phyloP scores from a whole-genome alignment of 1,284 basidiomycete genomes.

The Neolentinus lepideus region DNA sequence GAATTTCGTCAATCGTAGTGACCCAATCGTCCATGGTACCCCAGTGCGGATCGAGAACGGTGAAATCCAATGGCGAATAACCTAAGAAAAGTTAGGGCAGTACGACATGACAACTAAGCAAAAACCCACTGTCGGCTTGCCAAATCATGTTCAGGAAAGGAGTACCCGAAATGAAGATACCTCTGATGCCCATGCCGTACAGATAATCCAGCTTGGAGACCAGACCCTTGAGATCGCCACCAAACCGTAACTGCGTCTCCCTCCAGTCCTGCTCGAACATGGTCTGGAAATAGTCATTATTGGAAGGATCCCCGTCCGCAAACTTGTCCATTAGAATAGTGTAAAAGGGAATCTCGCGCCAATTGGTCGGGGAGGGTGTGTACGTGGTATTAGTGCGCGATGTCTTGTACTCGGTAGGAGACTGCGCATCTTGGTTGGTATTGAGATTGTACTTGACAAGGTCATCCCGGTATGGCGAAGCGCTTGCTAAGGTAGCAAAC shows the following conservation, averaged over 20 bases:
- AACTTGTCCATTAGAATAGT: constrained; percentile 89
- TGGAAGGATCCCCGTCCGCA: constrained; percentile 83
- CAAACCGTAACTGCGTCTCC: constrained; percentile 82
- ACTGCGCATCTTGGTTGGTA: constrained; percentile 67
- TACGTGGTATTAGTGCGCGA: constrained; percentile 60
- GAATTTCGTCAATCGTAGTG: constrained; percentile 65
- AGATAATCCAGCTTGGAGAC: constrained; percentile 77
- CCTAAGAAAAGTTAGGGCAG: constrained; percentile 34
- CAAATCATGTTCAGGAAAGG: constrained; percentile 91
- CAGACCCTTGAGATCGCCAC: constrained; percentile 81
- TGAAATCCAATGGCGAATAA: constrained; percentile 89
- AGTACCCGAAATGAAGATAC: constrained; percentile 87
- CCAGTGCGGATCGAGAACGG: constrained; percentile 86
- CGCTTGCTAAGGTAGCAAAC: constrained; percentile 20
- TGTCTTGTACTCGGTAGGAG: constrained; percentile 63
- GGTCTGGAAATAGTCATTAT: constrained; percentile 83
- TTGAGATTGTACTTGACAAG: constrained; percentile 82
- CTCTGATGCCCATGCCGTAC: constrained; percentile 77
- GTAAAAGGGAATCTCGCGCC: constrained; percentile 80
- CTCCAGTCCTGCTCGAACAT: constrained; percentile 79
- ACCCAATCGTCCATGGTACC: constrained; percentile 79
- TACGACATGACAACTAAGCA: constrained; percentile 4
- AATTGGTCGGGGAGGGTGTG: constrained; percentile 77
- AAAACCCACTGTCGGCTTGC: constrained; percentile 82
- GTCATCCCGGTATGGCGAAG: constrained; percentile 72